These are phyloP conservation scores for Hylodesmum podocarpum DNA, from an alignment of 306 rosid genomes.

Conservation along the genomic window DNA sequence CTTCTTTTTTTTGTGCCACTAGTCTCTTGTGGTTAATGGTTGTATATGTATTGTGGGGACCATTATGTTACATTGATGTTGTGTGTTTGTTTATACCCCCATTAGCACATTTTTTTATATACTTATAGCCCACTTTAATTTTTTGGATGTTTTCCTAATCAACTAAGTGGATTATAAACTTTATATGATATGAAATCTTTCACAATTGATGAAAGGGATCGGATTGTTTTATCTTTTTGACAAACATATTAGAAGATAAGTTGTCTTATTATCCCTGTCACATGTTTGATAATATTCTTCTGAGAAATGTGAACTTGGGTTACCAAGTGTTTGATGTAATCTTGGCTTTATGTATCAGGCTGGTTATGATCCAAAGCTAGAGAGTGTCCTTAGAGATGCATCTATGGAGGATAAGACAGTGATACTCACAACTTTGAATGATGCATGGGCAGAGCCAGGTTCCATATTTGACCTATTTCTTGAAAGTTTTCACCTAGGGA, in stretches of 20 bases:
- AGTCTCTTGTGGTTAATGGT: background rate
- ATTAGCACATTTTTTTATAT: background rate
- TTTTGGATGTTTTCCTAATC: background rate
- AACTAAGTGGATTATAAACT: background rate
- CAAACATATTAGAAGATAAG: background rate
- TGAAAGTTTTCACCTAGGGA: conserved; percentile 67
- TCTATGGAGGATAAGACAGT: conserved; percentile 64
- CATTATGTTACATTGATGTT: background rate
- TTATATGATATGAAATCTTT: background rate
- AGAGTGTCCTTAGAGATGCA: conserved; percentile 47
- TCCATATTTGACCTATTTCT: conserved; percentile 78
- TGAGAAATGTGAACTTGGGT: background rate
- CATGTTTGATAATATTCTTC: conserved; percentile 5
- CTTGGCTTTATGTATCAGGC: conserved; percentile 14
- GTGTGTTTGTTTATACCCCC: background rate
- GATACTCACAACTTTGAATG: conserved; percentile 71
- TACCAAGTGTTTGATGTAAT: background rate
- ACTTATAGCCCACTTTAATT: background rate
- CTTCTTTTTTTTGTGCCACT: background rate
- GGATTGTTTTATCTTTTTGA: background rate
- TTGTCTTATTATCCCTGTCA: background rate
- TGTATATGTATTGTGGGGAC: conserved; percentile 14
- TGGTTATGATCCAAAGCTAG: conserved; percentile 29
- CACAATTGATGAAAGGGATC: background rate
- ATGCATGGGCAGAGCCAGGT: conserved; percentile 84